These are phyloP conservation scores for Clavispora asparagi DNA, from an alignment of 805 yeast genomes.

Conservation along the genomic window DNA sequence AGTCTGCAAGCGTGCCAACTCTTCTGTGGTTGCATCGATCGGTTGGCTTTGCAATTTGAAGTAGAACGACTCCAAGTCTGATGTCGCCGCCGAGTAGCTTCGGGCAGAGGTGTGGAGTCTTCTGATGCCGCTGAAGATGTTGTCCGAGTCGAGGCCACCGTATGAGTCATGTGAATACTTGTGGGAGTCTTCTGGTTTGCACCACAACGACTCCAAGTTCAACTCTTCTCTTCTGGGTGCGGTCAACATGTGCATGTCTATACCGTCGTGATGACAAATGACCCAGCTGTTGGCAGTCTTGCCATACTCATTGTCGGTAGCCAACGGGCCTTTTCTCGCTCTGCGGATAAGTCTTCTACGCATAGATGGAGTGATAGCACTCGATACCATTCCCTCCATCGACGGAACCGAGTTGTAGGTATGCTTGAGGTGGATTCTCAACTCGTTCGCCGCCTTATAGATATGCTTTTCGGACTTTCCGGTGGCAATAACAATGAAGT, in stretches of 20 bases:
- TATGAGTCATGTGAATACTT: conserved; percentile 18
- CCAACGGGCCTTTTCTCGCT: conserved; percentile 49
- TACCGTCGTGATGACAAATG: conserved; percentile 67
- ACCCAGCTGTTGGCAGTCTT: conserved; percentile 71
- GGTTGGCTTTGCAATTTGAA: conserved; percentile 3
- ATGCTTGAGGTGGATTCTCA: conserved; percentile 56
- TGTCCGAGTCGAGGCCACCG: conserved; percentile 14
- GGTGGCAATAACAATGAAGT: conserved; percentile 53
- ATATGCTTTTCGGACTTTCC: conserved; percentile 78
- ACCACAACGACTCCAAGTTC: conserved; percentile 69
- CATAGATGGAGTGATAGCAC: conserved; percentile 40
- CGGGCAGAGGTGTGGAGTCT: conserved; percentile 33
- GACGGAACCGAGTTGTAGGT: conserved; percentile 34
- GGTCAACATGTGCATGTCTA: conserved; percentile 71
- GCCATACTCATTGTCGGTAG: conserved; percentile 55
- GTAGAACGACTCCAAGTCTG: background rate
- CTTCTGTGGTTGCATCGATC: background rate
- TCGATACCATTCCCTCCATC: conserved; percentile 68
- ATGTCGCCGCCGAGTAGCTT: background rate
- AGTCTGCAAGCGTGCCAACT: conserved; percentile 1
- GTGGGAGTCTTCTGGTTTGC: conserved; percentile 34
- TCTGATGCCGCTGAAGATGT: conserved; percentile 20
- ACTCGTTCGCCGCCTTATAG: conserved; percentile 59
- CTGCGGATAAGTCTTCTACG: conserved; percentile 42
- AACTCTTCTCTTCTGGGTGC: conserved; percentile 60